Evolutionary conservation across 2,329 filamentous ascomycete species (phyloP).

Genomic region (Triangularia verruculosa): DNA sequence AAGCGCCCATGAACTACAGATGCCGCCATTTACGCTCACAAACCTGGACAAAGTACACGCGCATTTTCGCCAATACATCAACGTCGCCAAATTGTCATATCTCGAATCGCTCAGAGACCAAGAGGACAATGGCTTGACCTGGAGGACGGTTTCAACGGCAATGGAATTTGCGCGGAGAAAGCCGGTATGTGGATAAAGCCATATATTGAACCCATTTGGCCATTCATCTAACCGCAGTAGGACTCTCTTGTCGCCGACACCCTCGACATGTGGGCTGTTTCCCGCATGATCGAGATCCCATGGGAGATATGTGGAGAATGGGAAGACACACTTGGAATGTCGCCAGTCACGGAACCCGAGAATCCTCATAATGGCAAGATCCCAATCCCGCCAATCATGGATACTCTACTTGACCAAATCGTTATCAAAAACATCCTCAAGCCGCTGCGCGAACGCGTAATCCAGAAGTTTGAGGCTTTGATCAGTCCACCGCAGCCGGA

Average conservation of each 20-base stretch:
- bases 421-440: slow-evolving; percentile 22
- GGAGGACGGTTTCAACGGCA: slow-evolving; percentile 20
- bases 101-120: slow-evolving; percentile 11
- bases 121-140: slow-evolving; percentile 17
- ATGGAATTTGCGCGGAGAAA: slow-evolving; percentile 17
- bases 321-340: slow-evolving; percentile 18
- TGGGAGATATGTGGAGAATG: slow-evolving; percentile 25
- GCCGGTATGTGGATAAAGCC: slow-evolving; percentile 9
- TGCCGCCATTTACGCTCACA: slow-evolving; percentile 25
- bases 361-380: slow-evolving; percentile 22
- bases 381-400: slow-evolving; percentile 28
- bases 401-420: slow-evolving; percentile 28
- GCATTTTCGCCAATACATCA: slow-evolving; percentile 23
- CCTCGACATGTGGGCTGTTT: slow-evolving; percentile 25
- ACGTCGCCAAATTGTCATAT: slow-evolving; percentile 18
- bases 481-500: slow-evolving; percentile 22
- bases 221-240: slow-evolving; percentile 10
- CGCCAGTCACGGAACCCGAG: slow-evolving; percentile 10
- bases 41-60: slow-evolving; percentile 17
- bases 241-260: slow-evolving; percentile 19
- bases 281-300: slow-evolving; percentile 27
- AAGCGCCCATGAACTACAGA: slow-evolving; percentile 10
- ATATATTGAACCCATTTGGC: neutral
- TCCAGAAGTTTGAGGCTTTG: slow-evolving; percentile 20
- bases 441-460: slow-evolving; percentile 17